Evolutionary conservation across 2,329 filamentous ascomycete species (phyloP).

Genomic region (Cladorrhinum sp.): DNA sequence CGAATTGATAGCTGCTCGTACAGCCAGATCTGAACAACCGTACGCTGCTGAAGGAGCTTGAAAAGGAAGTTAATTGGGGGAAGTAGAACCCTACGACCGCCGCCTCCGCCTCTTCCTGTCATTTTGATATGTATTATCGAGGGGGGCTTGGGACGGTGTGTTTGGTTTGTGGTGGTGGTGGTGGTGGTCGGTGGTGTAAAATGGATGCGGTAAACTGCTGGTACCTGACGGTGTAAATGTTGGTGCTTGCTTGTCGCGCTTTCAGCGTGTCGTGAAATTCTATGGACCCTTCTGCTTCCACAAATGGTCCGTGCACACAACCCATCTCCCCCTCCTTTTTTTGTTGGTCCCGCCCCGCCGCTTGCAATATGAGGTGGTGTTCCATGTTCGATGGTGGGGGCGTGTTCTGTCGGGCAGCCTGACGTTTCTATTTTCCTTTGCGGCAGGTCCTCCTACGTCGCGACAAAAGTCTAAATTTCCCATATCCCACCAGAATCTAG

Average conservation of each 20-base stretch:
- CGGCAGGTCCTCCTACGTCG: conserved; percentile 6
- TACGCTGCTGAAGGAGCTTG: conserved; percentile 56
- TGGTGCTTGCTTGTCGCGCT: conserved; percentile 16
- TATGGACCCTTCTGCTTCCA: not conserved
- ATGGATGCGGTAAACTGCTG: not conserved
- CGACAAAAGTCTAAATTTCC: conserved; percentile 6
- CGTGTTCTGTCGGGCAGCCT: conserved; percentile 20
- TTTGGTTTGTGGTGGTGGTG: conserved; percentile 6
- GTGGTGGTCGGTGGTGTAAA: conserved; percentile 1
- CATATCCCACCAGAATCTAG: not conserved
- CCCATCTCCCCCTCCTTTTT: conserved; percentile 17
- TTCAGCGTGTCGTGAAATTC: conserved; percentile 11
- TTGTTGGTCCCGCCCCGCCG: conserved; percentile 11
- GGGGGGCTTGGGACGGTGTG: not conserved
- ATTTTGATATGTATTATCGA: conserved; percentile 37
- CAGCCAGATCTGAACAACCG: conserved; percentile 90
- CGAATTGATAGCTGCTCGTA: conserved; percentile 93
- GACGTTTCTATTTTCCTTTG: conserved; percentile 20
- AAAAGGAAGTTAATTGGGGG: conserved; percentile 48
- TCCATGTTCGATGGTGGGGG: conserved; percentile 15
- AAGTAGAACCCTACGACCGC: conserved; percentile 58
- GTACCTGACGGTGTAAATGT: not conserved
- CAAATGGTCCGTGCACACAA: conserved; percentile 19
- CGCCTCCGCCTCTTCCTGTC: conserved; percentile 59
- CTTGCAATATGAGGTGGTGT: conserved; percentile 3